These are phyloP conservation scores for Geotrichum aggregatum DNA, from an alignment of 1,139 yeast genomes.

Conservation along the genomic window DNA sequence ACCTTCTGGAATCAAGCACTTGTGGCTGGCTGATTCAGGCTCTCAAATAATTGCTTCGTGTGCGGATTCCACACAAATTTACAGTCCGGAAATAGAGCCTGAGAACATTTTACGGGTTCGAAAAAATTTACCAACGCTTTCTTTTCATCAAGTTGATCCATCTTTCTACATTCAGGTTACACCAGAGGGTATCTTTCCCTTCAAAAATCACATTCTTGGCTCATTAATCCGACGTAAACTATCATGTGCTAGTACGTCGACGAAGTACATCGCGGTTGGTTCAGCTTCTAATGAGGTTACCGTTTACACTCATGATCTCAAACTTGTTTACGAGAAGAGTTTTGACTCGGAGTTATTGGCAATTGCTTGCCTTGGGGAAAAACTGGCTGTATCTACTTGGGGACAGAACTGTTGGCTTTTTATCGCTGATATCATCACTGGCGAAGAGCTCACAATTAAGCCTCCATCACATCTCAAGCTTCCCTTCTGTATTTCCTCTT, in stretches of 20 bases:
- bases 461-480: too few relatives aligned
- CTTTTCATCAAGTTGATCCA: background rate
- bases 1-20: background rate
- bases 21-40: constrained; percentile 1
- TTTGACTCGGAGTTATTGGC: background rate
- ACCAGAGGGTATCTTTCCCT: background rate
- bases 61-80: background rate
- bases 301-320: background rate
- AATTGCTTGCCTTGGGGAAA: background rate
- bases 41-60: background rate
- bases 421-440: background rate
- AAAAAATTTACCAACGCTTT: background rate
- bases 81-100: background rate
- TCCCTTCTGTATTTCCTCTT: too few relatives aligned
- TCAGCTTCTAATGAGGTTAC: background rate
- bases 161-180: constrained; percentile 3
- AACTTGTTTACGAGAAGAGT: background rate
- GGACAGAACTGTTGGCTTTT: background rate
- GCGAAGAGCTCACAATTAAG: background rate
- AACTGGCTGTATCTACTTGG: constrained; percentile 1
- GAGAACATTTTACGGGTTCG: too few relatives aligned
- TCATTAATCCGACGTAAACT: background rate
- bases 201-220: background rate
- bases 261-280: background rate
- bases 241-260: background rate